Evolutionary conservation across 2,329 filamentous ascomycete species (phyloP).

Genomic region (Leptographium wingfieldii): DNA sequence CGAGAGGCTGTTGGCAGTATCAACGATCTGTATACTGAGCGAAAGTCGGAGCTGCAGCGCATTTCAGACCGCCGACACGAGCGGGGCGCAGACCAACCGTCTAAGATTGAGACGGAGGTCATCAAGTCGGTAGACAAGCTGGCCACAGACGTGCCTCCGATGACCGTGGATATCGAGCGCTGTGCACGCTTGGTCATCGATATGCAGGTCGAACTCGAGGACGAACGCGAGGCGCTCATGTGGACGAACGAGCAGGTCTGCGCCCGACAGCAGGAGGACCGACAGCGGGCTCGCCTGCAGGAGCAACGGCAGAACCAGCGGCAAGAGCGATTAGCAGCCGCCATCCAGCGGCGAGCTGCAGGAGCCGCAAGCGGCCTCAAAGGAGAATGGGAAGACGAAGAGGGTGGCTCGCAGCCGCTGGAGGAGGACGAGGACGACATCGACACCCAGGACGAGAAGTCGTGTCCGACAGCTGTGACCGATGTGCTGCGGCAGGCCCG

Average conservation of each 20-base stretch:
- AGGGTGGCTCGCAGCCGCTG: neutral
- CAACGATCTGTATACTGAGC: conserved; percentile 31
- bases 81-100: conserved; percentile 12
- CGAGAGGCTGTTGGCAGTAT: conserved; percentile 30
- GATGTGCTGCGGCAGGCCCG: conserved; percentile 24
- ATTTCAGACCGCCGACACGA: conserved; percentile 23
- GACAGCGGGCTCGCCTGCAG: neutral
- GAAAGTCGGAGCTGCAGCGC: conserved; percentile 21
- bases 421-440: conserved; percentile 15
- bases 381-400: conserved; percentile 2
- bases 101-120: conserved; percentile 15
- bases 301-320: neutral
- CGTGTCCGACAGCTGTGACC: conserved; percentile 17
- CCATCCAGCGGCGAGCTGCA: conserved; percentile 6
- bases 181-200: conserved; percentile 38
- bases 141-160: conserved; percentile 24
- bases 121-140: conserved; percentile 25
- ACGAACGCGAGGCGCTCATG: conserved; percentile 28
- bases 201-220: conserved; percentile 33
- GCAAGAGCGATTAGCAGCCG: neutral
- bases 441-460: neutral
- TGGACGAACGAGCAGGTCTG: conserved; percentile 20
- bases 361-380: conserved; percentile 9
- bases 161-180: conserved; percentile 33
- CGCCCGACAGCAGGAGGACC: conserved; percentile 13